Conservation (phyloP, 179 eudicot genomes). For the Camellia oleifera region DNA sequence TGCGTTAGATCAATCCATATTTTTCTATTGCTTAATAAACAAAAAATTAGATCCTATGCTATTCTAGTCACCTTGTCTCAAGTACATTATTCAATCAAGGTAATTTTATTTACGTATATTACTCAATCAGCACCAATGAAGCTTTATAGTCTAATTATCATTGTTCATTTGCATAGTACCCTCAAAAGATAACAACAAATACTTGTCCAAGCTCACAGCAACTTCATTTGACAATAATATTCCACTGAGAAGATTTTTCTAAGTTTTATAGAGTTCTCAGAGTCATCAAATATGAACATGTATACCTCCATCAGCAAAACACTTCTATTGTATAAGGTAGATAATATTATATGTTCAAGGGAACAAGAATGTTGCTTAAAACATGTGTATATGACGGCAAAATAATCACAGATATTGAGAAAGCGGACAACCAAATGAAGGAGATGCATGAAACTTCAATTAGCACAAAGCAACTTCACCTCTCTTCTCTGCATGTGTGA, state of each 20-base stretch:
- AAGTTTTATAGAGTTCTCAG: not conserved
- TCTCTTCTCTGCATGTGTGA: not conserved
- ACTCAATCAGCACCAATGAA: not conserved
- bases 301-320: not conserved
- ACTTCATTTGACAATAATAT: no score
- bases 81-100: not conserved
- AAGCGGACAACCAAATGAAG: not conserved
- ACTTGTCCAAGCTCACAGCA: no score
- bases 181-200: not conserved
- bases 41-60: no score
- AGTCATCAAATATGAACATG: not conserved
- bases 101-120: not conserved
- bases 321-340: not conserved
- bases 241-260: not conserved
- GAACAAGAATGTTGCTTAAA: not conserved
- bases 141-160: no score
- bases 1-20: no score
- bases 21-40: no score
- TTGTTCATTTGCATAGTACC: not conserved
- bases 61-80: no score
- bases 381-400: not conserved
- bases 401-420: not conserved
- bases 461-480: not conserved
- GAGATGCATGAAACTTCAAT: not conserved
- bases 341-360: no score